Conservation (phyloP, 2,329 filamentous ascomycete species). For the Beauveria brongniartii region DNA sequence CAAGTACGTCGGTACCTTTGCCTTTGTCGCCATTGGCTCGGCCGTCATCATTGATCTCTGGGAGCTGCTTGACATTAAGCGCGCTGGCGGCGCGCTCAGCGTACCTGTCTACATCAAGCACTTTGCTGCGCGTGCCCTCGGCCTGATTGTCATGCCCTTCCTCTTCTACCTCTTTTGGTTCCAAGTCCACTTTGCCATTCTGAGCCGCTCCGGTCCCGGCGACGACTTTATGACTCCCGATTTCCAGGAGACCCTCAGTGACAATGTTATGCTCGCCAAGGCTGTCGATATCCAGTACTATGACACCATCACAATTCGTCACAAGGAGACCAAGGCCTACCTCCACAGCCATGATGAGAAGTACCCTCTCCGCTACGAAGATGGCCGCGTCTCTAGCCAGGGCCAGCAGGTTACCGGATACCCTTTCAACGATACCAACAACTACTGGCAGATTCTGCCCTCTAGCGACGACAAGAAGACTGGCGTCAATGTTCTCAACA, state of each 20-base stretch:
- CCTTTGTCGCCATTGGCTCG: conserved; percentile 92
- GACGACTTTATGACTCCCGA: conserved; percentile 99
- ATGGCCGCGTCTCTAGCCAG: conserved; percentile 94
- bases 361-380: conserved; percentile 93
- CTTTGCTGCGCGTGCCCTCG: conserved; percentile 78
- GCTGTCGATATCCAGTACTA: conserved; percentile 83
- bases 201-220: conserved; percentile 81
- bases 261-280: conserved; percentile 87
- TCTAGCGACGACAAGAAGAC: conserved; percentile 47
- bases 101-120: conserved; percentile 80
- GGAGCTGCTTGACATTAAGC: conserved; percentile 86
- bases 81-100: conserved; percentile 70
- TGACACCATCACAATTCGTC: conserved; percentile 76
- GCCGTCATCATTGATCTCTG: conserved; percentile 92
- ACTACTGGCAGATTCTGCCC: conserved; percentile 92
- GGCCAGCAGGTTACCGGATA: conserved; percentile 98
- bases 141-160: conserved; percentile 84
- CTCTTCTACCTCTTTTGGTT: conserved; percentile 99
- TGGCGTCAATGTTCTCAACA: conserved; percentile 65
- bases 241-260: conserved; percentile 93
- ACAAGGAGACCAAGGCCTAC: conserved; percentile 97
- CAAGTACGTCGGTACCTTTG: conserved; percentile 95
- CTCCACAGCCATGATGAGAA: conserved; percentile 85
- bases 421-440: conserved; percentile 97
- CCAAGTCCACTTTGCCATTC: conserved; percentile 94